These are phyloP conservation scores for Wickerhamiella musiphila DNA, from an alignment of 805 yeast species.

Conservation along the genomic window DNA sequence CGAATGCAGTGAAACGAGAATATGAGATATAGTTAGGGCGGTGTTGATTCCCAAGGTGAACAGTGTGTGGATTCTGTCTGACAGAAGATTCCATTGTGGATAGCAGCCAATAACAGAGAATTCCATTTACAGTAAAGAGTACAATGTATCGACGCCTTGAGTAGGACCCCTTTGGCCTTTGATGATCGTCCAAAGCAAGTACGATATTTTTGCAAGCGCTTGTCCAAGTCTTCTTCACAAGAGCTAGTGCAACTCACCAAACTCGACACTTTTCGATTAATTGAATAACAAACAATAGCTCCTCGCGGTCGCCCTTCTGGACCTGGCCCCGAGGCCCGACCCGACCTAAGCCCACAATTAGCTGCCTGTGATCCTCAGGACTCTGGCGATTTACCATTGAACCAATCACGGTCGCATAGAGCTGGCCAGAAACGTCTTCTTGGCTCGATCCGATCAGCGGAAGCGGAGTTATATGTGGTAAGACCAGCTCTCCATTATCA, in stretches of 20 bases:
- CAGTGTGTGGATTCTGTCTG: too few species aligned
- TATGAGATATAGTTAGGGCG: too few species aligned
- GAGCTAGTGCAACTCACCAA: conserved; percentile 12
- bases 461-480: conserved; percentile 12
- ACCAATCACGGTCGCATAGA: conserved; percentile 20
- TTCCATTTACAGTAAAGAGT: too few species aligned
- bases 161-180: too few species aligned
- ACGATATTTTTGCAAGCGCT: too few species aligned
- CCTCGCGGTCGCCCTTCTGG: conserved; percentile 14
- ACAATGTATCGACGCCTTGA: too few species aligned
- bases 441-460: conserved; percentile 12
- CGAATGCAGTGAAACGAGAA: background rate
- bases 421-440: conserved; percentile 16
- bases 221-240: background rate
- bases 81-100: too few species aligned
- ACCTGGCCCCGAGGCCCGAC: conserved; percentile 15
- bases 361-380: conserved; percentile 18
- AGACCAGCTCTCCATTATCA: conserved; percentile 7
- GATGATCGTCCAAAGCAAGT: too few species aligned
- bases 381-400: conserved; percentile 18
- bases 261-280: conserved; percentile 18
- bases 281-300: conserved; percentile 16
- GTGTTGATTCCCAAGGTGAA: too few species aligned
- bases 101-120: too few species aligned
- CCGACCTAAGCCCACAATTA: conserved; percentile 20